A percentile compares a stretch with the other conserved stretches of the same genome.
Evolutionary conservation across 2,329 filamentous ascomycete species (phyloP).

Genomic region (Aureobasidium sp.): DNA sequence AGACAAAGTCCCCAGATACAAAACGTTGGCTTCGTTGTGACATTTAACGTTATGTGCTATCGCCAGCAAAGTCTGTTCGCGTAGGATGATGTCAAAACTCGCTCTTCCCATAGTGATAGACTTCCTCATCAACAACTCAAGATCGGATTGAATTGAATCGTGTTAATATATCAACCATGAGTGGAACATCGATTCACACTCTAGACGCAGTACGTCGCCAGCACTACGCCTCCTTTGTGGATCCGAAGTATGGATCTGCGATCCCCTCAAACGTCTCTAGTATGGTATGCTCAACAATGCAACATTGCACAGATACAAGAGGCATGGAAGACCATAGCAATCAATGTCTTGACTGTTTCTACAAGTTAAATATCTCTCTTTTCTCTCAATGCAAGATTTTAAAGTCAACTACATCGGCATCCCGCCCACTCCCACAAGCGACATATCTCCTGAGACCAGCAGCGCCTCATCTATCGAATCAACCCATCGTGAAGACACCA

Average conservation of each 20-base stretch:
- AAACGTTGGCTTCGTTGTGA: not conserved
- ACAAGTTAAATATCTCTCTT: not conserved
- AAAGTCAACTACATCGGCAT: not conserved
- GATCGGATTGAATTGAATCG: not conserved
- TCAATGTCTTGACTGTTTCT: not conserved
- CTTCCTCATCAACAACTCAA: not conserved
- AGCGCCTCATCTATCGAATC: not conserved
- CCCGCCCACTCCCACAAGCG: not conserved
- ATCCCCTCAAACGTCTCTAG: not conserved
- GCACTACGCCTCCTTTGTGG: not conserved
- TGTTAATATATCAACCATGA: not conserved
- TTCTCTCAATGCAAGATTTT: not conserved
- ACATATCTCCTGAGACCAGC: not conserved
- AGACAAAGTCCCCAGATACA: not conserved
- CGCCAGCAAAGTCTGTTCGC: no score
- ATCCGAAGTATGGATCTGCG: not conserved
- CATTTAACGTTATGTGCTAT: no score
- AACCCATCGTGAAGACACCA: not conserved
- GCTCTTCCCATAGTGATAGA: not conserved
- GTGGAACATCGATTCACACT: not conserved
- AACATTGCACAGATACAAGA: not conserved
- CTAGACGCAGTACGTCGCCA: not conserved
- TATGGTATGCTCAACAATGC: not conserved
- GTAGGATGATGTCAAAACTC: not conserved
- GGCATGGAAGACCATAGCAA: not conserved